Percentiles rank a stretch among this genome's conserved stretches.
Evolutionary conservation across 2,329 filamentous ascomycete species (phyloP).

Genomic region (Pestalotiopsis sp.): DNA sequence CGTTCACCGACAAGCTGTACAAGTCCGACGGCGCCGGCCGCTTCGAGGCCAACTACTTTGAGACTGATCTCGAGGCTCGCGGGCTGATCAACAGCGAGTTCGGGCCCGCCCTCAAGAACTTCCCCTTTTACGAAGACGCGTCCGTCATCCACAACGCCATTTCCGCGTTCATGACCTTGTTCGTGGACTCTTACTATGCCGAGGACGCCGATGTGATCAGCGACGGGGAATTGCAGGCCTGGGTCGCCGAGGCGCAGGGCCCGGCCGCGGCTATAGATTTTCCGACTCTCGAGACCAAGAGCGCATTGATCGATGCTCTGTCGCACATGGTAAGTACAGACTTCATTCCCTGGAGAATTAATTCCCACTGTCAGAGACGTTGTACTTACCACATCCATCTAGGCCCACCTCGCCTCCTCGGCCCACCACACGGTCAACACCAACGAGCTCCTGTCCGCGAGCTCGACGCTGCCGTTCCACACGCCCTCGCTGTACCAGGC

Average conservation of each 20-base stretch:
- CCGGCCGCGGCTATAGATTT: constrained; percentile 42
- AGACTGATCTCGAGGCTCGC: constrained; percentile 35
- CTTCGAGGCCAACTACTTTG: constrained; percentile 41
- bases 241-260: constrained; percentile 41
- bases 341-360: neutral
- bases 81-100: constrained; percentile 39
- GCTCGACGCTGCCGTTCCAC: constrained; percentile 42
- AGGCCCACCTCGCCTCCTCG: constrained; percentile 36
- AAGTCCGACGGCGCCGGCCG: constrained; percentile 26
- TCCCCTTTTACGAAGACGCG: constrained; percentile 48
- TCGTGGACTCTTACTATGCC: constrained; percentile 47
- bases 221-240: constrained; percentile 45
- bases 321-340: neutral
- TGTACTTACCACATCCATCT: constrained; percentile 41
- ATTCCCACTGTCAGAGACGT: constrained; percentile 25
- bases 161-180: constrained; percentile 37
- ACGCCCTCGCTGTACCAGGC: constrained; percentile 41
- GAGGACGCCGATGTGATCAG: constrained; percentile 28
- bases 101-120: constrained; percentile 39
- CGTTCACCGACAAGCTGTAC: constrained; percentile 31
- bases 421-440: constrained; percentile 46
- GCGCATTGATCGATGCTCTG: constrained; percentile 16
- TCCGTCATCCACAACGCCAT: constrained; percentile 36
- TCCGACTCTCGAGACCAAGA: constrained; percentile 28
- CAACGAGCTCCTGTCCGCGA: constrained; percentile 37